phyloP scores from a whole-genome alignment of 2,329 filamentous ascomycete genomes.

The Metarhizium humberi region DNA sequence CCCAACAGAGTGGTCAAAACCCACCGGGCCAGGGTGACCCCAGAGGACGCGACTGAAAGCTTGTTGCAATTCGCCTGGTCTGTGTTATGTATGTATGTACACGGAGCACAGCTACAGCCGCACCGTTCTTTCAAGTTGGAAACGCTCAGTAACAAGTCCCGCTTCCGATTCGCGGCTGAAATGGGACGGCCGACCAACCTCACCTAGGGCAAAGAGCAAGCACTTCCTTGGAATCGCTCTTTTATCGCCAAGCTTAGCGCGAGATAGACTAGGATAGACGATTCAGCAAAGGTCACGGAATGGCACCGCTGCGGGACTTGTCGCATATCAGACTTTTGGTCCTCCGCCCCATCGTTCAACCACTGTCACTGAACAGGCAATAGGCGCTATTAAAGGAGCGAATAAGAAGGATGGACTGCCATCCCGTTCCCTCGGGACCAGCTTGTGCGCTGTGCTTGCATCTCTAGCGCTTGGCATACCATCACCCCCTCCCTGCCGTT shows the following conservation, averaged over 20 bases:
- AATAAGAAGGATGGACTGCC: neutral
- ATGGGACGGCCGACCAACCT: neutral
- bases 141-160: neutral
- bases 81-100: too few relatives aligned
- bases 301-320: slow-evolving; percentile 1
- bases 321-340: neutral
- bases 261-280: neutral
- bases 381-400: neutral
- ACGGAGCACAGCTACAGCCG: neutral
- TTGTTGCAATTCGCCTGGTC: neutral
- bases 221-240: neutral
- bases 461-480: neutral
- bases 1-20: slow-evolving; percentile 3
- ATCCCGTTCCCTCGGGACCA: slow-evolving; percentile 10
- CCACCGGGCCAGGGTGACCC: neutral
- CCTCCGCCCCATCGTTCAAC: neutral
- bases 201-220: neutral
- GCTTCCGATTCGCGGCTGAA: neutral
- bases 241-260: neutral
- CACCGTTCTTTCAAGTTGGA: neutral
- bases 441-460: slow-evolving; percentile 4
- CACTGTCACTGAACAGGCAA: neutral
- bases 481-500: neutral
- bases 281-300: slow-evolving; percentile 1
- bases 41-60: neutral